Percentiles rank a stretch among this genome's conserved stretches.
Evolutionary conservation across 2,329 filamentous ascomycete genomes (phyloP).

Genomic region (Xylaria digitata): DNA sequence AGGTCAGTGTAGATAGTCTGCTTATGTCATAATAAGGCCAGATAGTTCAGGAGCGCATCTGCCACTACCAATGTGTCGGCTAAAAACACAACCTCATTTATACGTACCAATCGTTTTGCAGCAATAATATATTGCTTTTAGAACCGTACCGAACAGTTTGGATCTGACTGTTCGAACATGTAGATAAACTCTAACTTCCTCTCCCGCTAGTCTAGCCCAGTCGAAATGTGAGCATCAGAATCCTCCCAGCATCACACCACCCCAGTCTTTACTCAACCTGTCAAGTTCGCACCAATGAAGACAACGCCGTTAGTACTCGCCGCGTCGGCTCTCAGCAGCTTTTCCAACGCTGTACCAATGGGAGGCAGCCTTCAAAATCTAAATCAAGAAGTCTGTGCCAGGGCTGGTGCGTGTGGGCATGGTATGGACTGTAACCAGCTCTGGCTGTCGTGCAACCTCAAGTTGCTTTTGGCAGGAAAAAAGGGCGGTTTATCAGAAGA

Average conservation of each 20-base stretch:
- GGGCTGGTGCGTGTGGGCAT: constrained; percentile 32
- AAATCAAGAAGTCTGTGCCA: constrained; percentile 32
- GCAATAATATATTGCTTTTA: constrained; percentile 26
- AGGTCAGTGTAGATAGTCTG: neutral
- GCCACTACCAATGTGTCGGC: constrained; percentile 18
- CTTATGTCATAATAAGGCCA: constrained; percentile 5
- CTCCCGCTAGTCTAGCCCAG: neutral
- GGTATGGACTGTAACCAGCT: constrained; percentile 36
- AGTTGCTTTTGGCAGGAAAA: constrained; percentile 26
- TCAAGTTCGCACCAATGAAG: constrained; percentile 23
- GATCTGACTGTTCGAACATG: neutral
- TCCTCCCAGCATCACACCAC: neutral
- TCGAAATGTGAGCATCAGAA: constrained; percentile 1
- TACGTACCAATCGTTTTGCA: constrained; percentile 26
- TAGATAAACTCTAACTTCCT: constrained; percentile 3
- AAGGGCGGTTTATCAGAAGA: constrained; percentile 21
- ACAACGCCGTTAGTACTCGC: neutral
- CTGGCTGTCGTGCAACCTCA: constrained; percentile 34
- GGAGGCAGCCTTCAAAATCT: constrained; percentile 28
- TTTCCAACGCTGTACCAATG: constrained; percentile 27
- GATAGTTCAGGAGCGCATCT: constrained; percentile 3
- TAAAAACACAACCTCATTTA: constrained; percentile 28
- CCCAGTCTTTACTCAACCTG: neutral
- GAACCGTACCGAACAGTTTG: constrained; percentile 8
- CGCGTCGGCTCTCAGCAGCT: constrained; percentile 3